Evolutionary conservation across 2,329 filamentous ascomycete species (phyloP).

Genomic region (Fusarium sp.): DNA sequence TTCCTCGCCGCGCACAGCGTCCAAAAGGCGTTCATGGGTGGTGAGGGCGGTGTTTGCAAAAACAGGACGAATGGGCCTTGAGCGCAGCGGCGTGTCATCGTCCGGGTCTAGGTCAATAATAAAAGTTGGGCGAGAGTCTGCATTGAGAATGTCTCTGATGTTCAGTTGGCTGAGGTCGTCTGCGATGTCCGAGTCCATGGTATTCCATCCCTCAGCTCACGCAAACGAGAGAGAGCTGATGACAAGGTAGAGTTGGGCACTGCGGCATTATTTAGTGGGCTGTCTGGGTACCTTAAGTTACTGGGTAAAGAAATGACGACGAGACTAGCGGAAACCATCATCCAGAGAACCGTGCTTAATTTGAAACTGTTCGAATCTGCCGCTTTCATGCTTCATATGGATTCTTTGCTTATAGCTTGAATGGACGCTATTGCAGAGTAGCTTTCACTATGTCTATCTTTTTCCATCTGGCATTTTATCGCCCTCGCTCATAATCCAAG

Average conservation of each 20-base stretch:
- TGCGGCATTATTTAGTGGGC: slow-evolving; percentile 20
- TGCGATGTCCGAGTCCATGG: slow-evolving; percentile 31
- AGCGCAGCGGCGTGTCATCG: slow-evolving; percentile 31
- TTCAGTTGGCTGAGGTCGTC: slow-evolving; percentile 50
- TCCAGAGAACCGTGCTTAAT: neutral
- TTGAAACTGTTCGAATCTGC: neutral
- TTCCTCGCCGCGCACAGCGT: slow-evolving; percentile 46
- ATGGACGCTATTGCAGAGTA: too few species aligned
- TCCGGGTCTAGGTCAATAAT: slow-evolving; percentile 57
- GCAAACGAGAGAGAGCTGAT: slow-evolving; percentile 1
- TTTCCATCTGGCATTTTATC: neutral
- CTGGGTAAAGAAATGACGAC: slow-evolving; percentile 2
- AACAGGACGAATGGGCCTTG: slow-evolving; percentile 50
- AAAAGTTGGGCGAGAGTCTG: slow-evolving; percentile 56
- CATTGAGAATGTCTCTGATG: slow-evolving; percentile 61
- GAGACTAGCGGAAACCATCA: slow-evolving; percentile 1
- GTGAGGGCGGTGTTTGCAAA: slow-evolving; percentile 55
- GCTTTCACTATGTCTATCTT: neutral
- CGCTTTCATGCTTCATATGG: neutral
- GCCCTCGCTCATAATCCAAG: neutral
- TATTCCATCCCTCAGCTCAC: slow-evolving; percentile 2
- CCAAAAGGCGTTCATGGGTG: slow-evolving; percentile 52
- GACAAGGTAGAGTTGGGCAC: slow-evolving; percentile 3
- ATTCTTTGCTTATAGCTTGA: neutral
- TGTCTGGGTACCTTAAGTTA: neutral